A percentile compares a stretch with the other conserved stretches of the same genome.
Evolutionary conservation across 2,329 filamentous ascomycete genomes (phyloP).

Genomic region (Cladosporium austrohemisphaericum): DNA sequence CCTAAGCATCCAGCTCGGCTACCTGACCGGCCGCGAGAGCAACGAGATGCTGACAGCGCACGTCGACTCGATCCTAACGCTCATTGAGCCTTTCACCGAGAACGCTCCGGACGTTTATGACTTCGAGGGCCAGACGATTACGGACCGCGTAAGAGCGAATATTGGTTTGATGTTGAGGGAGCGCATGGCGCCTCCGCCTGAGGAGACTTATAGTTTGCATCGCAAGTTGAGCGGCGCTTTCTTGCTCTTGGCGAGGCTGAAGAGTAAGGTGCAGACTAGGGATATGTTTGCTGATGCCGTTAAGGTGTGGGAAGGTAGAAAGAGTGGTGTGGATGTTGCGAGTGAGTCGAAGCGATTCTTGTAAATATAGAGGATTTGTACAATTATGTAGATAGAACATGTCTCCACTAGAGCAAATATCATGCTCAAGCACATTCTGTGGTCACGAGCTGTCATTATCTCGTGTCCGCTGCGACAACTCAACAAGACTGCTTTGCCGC

Average conservation of each 20-base stretch:
- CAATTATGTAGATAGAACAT: constrained; percentile 4
- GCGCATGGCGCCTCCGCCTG: constrained; percentile 81
- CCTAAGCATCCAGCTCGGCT: constrained; percentile 53
- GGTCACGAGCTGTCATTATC: too few species aligned
- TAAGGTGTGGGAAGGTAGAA: constrained; percentile 32
- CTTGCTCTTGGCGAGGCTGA: constrained; percentile 79
- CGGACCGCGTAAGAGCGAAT: constrained; percentile 78
- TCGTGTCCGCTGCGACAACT: too few species aligned
- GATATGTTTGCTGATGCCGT: constrained; percentile 68
- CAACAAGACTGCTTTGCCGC: too few species aligned
- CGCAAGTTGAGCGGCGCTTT: constrained; percentile 95
- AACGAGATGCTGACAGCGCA: constrained; percentile 85
- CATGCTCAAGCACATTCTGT: too few species aligned
- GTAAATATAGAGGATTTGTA: neutral
- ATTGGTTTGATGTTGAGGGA: constrained; percentile 94
- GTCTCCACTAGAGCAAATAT: neutral
- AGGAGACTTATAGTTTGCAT: constrained; percentile 95
- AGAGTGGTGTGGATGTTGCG: neutral
- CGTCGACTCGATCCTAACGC: constrained; percentile 77
- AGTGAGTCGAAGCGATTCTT: constrained; percentile 10
- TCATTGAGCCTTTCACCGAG: constrained; percentile 83
- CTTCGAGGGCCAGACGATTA: constrained; percentile 92
- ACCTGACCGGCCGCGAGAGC: constrained; percentile 87
- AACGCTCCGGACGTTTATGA: constrained; percentile 81
- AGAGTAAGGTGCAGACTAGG: constrained; percentile 75